Conservation (phyloP, 805 yeast species). For the Ogataea saltuana region DNA sequence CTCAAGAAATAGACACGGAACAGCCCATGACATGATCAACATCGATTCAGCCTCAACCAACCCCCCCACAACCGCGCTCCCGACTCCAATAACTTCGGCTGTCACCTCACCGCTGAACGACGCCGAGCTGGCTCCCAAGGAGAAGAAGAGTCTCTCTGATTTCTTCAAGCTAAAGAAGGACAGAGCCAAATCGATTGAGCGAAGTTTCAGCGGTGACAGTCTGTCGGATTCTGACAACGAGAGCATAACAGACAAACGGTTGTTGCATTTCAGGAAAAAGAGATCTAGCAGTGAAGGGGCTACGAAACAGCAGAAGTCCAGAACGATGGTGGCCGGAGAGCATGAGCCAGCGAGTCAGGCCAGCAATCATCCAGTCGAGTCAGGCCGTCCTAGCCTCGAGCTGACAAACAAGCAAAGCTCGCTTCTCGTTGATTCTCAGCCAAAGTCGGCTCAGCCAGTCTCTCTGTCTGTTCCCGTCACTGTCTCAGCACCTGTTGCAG, state of each 20-base stretch:
- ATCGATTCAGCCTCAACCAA: neutral
- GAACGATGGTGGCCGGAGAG: too few relatives aligned
- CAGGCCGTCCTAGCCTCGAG: too few relatives aligned
- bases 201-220: slow-evolving; percentile 14
- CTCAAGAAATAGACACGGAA: slow-evolving; percentile 33
- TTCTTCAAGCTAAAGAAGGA: slow-evolving; percentile 33
- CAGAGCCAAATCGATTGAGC: slow-evolving; percentile 15
- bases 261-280: slow-evolving; percentile 9
- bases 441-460: neutral
- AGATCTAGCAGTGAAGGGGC: slow-evolving; percentile 6
- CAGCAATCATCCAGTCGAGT: neutral
- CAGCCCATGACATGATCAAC: slow-evolving; percentile 17
- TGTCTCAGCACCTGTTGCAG: slow-evolving; percentile 10
- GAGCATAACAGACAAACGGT: slow-evolving; percentile 25
- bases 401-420: neutral
- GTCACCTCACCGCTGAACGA: slow-evolving; percentile 17
- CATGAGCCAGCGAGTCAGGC: neutral
- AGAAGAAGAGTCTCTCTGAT: slow-evolving; percentile 24
- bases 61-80: neutral
- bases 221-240: slow-evolving; percentile 26
- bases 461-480: slow-evolving; percentile 5
- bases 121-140: slow-evolving; percentile 11
- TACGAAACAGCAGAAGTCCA: slow-evolving; percentile 1
- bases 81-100: slow-evolving; percentile 6
- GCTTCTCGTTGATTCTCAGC: neutral